These are phyloP conservation scores for Pilaira anomala DNA, from an alignment of 192 early-diverging fungal genomes.

Conservation along the genomic window DNA sequence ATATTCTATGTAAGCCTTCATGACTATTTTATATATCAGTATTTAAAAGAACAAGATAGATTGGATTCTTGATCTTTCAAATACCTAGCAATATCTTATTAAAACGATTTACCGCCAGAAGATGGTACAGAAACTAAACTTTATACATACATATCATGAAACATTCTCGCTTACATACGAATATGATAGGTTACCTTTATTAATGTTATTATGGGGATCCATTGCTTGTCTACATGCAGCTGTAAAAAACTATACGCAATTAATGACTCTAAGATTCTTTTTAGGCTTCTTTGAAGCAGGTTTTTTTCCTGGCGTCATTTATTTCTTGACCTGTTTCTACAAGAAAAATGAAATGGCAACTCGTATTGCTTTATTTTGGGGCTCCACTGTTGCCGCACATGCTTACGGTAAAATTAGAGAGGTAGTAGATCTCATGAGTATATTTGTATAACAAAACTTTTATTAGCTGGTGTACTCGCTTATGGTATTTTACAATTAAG, in stretches of 20 bases:
- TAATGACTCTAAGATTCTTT: slow-evolving; percentile 27
- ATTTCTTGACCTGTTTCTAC: slow-evolving; percentile 32
- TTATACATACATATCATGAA: not conserved
- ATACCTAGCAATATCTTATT: slow-evolving; percentile 35
- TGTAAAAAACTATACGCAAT: slow-evolving; percentile 20
- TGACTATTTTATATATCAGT: not conserved
- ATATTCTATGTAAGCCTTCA: slow-evolving; percentile 25
- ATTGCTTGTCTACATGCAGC: slow-evolving; percentile 24
- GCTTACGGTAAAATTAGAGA: slow-evolving; percentile 15
- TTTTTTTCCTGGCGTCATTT: slow-evolving; percentile 33
- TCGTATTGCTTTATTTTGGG: slow-evolving; percentile 32
- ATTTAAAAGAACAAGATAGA: not conserved
- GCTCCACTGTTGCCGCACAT: slow-evolving; percentile 31
- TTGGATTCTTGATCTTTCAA: slow-evolving; percentile 32
- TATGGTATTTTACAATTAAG: slow-evolving; percentile 31
- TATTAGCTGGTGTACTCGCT: slow-evolving; percentile 27
- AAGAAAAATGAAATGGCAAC: slow-evolving; percentile 35
- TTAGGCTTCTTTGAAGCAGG: slow-evolving; percentile 32
- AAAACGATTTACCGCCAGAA: slow-evolving; percentile 25
- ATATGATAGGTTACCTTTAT: slow-evolving; percentile 22
- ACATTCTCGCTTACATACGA: not conserved
- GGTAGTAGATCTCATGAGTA: not conserved
- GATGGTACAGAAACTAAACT: slow-evolving; percentile 21
- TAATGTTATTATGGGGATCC: slow-evolving; percentile 33
- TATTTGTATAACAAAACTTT: not conserved